Base-by-base conservation (phyloP, 2,329 filamentous ascomycete genomes). In the Hypoxylon sp. region DNA sequence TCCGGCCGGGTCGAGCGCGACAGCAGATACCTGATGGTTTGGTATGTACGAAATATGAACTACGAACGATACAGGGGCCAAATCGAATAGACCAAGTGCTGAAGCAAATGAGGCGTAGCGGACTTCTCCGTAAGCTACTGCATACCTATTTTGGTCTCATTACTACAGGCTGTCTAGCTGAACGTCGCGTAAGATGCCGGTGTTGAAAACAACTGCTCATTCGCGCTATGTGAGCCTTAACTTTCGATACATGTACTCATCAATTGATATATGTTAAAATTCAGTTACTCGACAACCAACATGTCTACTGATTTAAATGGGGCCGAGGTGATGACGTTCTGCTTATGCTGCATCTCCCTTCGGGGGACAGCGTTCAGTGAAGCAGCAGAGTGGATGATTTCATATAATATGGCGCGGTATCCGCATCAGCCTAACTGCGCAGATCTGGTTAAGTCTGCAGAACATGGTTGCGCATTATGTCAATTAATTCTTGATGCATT, bases 301-400 rank as follows among this genome's bases (percentile, higher is more conserved):
- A 16, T 52, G 32, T 37, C 34, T 23, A n/a, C 21, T 12, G 23
- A 9, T 41, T 39, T 19, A n/a, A 23, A 19, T 16, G 14, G 51
- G 16, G 30, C 12, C 9, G 19, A 48, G 21, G 29, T 14, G 21
- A 41, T 23, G 54, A 5, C 34, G 8, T 29, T 50, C 7, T 58
- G 54, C 29, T 46, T 27, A 2, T 58, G 30, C 14, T 58, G 54
- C 23, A 19, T 58, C 23, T 39, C 54, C 32, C 32, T 58, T 21
- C 54, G 34, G 19, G 54, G 45, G 9, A 58, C 45, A 11, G 45
- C 34, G 14, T 58, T 58, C 32, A 58, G 54, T 16, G 54, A 58
- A 47, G 54, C 54, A 23, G 54, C 32, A 27, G 30, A 48, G 9
- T n/a, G n/a, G n/a, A 39, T 21, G 32, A 58, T 50, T 12, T 14